Conservation (phyloP, 129 eudicot species). For the Solidago caesia region DNA sequence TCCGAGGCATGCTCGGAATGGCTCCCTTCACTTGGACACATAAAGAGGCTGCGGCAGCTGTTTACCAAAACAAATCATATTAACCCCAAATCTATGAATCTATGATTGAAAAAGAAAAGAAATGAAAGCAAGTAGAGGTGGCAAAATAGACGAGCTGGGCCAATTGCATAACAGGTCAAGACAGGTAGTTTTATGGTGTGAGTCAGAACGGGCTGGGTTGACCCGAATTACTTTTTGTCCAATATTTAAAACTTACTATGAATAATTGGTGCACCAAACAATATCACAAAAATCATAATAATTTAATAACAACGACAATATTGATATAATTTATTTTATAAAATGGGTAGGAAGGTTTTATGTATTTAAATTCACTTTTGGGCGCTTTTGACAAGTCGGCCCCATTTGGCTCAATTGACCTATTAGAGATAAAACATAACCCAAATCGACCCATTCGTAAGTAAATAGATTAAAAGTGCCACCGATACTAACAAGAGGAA, state of each 20-base stretch:
- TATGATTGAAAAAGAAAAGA: not conserved
- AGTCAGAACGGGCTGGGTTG: not conserved
- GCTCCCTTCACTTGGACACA: conserved; percentile 99
- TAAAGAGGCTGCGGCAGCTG: conserved; percentile 98
- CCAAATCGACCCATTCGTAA: not conserved
- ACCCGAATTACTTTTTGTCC: not conserved
- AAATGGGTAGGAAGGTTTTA: no score
- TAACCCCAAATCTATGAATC: not conserved
- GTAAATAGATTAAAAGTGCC: not conserved
- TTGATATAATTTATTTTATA: no score
- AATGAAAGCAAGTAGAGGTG: not conserved
- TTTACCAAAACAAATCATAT: conserved; percentile 25
- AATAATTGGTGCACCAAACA: not conserved
- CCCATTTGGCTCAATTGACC: not conserved
- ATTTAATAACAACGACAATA: no score
- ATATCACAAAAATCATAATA: no score
- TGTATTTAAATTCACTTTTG: no score
- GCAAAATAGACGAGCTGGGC: not conserved
- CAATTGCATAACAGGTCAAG: not conserved
- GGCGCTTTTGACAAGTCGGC: not conserved
- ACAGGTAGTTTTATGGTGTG: not conserved
- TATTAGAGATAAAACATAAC: not conserved
- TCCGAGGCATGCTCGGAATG: conserved; percentile 93
- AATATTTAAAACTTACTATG: no score
- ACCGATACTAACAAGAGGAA: not conserved